A percentile compares a stretch with the other conserved stretches of the same genome.
Evolutionary conservation across 768 basidiomycete genomes (phyloP).

Genomic region (Suillus variegatus): DNA sequence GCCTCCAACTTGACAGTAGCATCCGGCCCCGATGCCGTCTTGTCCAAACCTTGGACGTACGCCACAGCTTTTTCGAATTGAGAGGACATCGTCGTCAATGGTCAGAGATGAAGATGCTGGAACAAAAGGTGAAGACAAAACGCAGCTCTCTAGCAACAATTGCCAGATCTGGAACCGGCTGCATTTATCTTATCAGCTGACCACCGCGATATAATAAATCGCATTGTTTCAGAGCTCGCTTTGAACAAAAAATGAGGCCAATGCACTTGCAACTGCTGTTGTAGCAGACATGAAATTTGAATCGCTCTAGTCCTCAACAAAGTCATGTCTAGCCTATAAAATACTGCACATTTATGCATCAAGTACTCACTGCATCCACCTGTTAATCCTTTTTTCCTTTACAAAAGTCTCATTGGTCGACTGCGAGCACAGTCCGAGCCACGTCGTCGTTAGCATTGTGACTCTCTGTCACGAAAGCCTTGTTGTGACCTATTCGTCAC

Average conservation of each 20-base stretch:
- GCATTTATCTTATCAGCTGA: slow-evolving; percentile 5
- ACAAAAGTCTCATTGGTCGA: not conserved
- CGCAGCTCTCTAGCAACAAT: not conserved
- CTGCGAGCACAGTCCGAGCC: not conserved
- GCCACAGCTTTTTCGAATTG: slow-evolving; percentile 77
- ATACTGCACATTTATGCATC: not conserved
- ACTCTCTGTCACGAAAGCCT: not conserved
- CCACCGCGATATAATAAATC: not conserved
- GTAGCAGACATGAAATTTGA: not conserved
- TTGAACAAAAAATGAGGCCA: not conserved
- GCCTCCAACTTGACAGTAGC: slow-evolving; percentile 1
- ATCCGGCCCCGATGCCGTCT: slow-evolving; percentile 70
- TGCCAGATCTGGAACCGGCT: slow-evolving; percentile 1
- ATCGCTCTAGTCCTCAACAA: not conserved
- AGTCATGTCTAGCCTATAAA: not conserved
- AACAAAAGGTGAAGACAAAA: not conserved
- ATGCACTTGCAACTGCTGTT: not conserved
- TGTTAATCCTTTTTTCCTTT: not conserved
- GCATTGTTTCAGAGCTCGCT: not conserved
- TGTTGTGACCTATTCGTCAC: slow-evolving; percentile 11
- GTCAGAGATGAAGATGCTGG: slow-evolving; percentile 5
- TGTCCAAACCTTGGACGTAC: slow-evolving; percentile 69
- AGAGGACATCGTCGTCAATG: slow-evolving; percentile 54
- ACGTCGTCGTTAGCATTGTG: not conserved
- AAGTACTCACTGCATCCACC: not conserved